Evolutionary conservation across 805 yeast species (phyloP).

Genomic region (Pichia manshurica): DNA sequence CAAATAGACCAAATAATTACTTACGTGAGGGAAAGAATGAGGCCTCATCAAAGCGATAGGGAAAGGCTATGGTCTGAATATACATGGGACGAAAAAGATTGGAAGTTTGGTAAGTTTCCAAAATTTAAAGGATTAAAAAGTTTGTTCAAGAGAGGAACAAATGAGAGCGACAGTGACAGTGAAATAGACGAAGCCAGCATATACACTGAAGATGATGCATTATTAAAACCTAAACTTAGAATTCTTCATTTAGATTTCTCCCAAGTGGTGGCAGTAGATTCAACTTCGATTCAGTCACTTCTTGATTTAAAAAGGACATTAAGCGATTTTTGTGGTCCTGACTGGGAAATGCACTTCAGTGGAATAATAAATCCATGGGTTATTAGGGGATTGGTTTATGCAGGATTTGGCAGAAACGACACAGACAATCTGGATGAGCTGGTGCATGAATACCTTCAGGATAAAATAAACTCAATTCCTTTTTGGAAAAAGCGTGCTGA

Average conservation of each 20-base stretch:
- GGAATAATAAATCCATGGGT: conserved; percentile 87
- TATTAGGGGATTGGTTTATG: conserved; percentile 63
- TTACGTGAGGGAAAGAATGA: conserved; percentile 55
- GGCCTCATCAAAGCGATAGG: conserved; percentile 45
- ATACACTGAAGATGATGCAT: background rate
- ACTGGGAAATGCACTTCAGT: conserved; percentile 84
- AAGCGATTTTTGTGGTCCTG: conserved; percentile 68
- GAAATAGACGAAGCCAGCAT: too few relatives aligned
- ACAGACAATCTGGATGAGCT: background rate
- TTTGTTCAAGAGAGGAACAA: too few relatives aligned
- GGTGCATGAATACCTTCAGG: background rate
- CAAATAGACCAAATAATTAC: conserved; percentile 68
- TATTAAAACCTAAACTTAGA: conserved; percentile 50
- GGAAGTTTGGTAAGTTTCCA: background rate
- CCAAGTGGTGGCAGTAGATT: conserved; percentile 67
- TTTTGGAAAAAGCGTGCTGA: too few relatives aligned
- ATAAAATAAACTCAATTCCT: too few relatives aligned
- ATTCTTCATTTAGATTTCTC: conserved; percentile 79
- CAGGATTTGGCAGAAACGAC: conserved; percentile 58
- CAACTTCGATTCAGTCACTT: conserved; percentile 73
- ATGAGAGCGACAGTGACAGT: too few relatives aligned
- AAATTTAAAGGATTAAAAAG: background rate
- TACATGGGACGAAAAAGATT: conserved; percentile 5
- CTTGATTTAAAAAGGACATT: conserved; percentile 71
- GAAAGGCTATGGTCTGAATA: conserved; percentile 79